Percentiles rank a stretch among this genome's conserved stretches.
phyloP scores from a whole-genome alignment of 331 rosid species.

The Rosa hybrid region DNA sequence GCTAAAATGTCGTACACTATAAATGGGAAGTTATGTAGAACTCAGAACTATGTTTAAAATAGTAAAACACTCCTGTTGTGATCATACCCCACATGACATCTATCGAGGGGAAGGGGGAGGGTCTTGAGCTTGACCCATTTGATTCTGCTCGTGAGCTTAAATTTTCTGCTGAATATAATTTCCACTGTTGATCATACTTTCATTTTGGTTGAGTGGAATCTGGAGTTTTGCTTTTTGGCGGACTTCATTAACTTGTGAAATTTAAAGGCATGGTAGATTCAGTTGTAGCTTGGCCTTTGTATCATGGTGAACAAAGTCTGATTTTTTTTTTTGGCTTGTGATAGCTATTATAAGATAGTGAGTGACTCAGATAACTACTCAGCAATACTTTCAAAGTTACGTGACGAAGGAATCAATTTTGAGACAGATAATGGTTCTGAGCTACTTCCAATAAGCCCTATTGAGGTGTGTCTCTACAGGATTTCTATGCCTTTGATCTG shows the following conservation, averaged over 20 bases:
- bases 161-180: not conserved
- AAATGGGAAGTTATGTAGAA: not conserved
- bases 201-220: not conserved
- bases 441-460: constrained; percentile 67
- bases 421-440: constrained; percentile 96
- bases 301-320: constrained; percentile 11
- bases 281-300: not conserved
- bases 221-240: not conserved
- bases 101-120: not conserved
- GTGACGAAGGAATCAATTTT: constrained; percentile 70
- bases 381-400: constrained; percentile 60
- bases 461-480: constrained; percentile 61
- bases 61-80: not conserved
- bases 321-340: constrained; percentile 24
- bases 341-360: constrained; percentile 76
- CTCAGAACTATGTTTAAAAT: not conserved
- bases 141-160: not conserved
- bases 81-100: not conserved
- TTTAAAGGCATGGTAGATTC: not conserved
- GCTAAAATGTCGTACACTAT: not conserved
- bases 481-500: not conserved
- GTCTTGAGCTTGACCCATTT: not conserved
- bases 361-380: constrained; percentile 80
- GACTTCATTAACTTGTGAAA: not conserved
- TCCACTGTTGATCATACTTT: not conserved